Conservation (phyloP, 768 basidiomycete genomes). For the Hypholoma sublateritium region DNA sequence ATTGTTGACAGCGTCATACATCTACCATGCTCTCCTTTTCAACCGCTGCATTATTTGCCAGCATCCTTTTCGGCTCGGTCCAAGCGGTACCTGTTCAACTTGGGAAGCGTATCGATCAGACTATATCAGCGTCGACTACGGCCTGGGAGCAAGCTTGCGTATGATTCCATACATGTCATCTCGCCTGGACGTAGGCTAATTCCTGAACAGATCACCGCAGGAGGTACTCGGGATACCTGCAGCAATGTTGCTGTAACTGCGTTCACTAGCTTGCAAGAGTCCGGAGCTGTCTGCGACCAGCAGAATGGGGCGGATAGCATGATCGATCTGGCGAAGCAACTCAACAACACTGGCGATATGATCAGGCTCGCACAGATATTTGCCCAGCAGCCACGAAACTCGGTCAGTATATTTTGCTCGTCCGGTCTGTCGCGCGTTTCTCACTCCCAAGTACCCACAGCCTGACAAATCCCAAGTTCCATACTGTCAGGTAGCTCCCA, state of each 20-base stretch:
- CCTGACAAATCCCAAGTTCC: constrained; percentile 40
- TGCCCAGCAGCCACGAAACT: constrained; percentile 46
- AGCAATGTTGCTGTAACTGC: constrained; percentile 44
- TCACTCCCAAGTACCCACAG: constrained; percentile 16
- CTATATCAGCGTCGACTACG: constrained; percentile 40
- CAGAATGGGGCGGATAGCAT: constrained; percentile 49
- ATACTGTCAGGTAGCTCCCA: constrained; percentile 45
- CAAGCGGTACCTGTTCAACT: constrained; percentile 27
- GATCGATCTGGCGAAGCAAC: constrained; percentile 41
- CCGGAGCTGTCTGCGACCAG: constrained; percentile 40
- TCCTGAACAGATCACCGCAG: constrained; percentile 34
- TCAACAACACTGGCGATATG: constrained; percentile 42
- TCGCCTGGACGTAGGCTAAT: neutral
- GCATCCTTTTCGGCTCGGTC: constrained; percentile 27
- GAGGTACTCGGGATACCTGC: constrained; percentile 42
- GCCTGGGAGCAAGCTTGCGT: constrained; percentile 52
- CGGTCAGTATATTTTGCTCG: constrained; percentile 25
- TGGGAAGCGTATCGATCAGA: constrained; percentile 46
- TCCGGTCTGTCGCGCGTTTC: neutral
- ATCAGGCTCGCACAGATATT: constrained; percentile 43
- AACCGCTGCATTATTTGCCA: constrained; percentile 17
- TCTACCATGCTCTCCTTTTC: constrained; percentile 7
- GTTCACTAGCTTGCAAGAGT: constrained; percentile 48
- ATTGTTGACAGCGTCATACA: constrained; percentile 3
- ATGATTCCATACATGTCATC: constrained; percentile 16